These are phyloP conservation scores for Suillus hirtellus DNA, from an alignment of 768 basidiomycete genomes.

Conservation along the genomic window DNA sequence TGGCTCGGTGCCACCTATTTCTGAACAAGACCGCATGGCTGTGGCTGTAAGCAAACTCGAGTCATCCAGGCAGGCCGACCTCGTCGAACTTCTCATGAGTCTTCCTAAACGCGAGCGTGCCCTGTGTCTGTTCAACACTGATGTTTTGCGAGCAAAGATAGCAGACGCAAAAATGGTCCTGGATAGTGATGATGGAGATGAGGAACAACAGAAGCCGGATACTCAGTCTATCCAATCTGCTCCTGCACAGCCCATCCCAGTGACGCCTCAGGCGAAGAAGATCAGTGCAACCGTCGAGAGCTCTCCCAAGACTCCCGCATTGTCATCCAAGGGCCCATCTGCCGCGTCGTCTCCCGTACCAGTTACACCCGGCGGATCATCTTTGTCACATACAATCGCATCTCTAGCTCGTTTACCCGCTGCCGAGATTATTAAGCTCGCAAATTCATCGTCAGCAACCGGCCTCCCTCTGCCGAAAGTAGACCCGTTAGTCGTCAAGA, in stretches of 20 bases:
- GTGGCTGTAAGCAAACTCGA: constrained; percentile 68
- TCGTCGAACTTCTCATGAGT: constrained; percentile 81
- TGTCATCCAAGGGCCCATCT: constrained; percentile 74
- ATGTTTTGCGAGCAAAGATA: constrained; percentile 75
- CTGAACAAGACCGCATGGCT: constrained; percentile 76
- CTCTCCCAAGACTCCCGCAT: constrained; percentile 74
- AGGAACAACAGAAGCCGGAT: constrained; percentile 35
- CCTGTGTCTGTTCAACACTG: constrained; percentile 87
- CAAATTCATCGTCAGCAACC: constrained; percentile 45
- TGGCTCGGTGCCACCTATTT: constrained; percentile 56
- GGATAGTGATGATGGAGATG: constrained; percentile 67
- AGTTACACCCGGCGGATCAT: constrained; percentile 52
- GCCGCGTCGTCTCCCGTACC: constrained; percentile 72
- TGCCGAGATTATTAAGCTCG: constrained; percentile 69
- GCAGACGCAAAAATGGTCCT: constrained; percentile 81
- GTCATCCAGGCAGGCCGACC: constrained; percentile 54
- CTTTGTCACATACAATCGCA: constrained; percentile 57
- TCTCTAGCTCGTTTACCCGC: constrained; percentile 76
- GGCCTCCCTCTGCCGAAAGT: constrained; percentile 65
- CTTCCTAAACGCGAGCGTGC: constrained; percentile 87
- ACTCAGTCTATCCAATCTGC: constrained; percentile 23
- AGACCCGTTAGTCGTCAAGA: constrained; percentile 66
- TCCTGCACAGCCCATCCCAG: constrained; percentile 38
- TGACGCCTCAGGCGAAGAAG: constrained; percentile 69
- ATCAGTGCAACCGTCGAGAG: constrained; percentile 38